phyloP scores from a whole-genome alignment of 2,329 filamentous ascomycete genomes.

The Corynespora cassiicola region DNA sequence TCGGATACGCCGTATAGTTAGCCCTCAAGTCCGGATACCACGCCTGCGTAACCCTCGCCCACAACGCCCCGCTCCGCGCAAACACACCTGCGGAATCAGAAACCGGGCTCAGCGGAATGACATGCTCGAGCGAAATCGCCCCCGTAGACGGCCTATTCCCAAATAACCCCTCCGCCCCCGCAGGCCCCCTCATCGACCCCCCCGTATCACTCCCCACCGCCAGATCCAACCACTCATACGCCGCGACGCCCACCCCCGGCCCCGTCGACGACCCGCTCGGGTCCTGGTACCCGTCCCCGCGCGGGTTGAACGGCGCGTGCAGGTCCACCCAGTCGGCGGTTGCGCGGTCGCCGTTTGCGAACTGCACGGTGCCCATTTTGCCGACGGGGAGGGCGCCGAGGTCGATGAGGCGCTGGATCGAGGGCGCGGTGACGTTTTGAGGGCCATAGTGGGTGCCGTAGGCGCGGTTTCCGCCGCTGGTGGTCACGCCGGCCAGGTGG shows the following conservation, averaged over 20 bases:
- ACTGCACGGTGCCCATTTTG: slow-evolving; percentile 58
- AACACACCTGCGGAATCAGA: slow-evolving; percentile 20
- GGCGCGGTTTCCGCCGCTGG: slow-evolving; percentile 19
- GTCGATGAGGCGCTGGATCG: slow-evolving; percentile 20
- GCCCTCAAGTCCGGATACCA: slow-evolving; percentile 9
- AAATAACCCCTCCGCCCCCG: slow-evolving; percentile 14
- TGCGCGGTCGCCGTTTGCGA: slow-evolving; percentile 44
- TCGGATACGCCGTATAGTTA: slow-evolving; percentile 13
- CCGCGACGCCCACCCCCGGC: slow-evolving; percentile 12
- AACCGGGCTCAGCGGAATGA: slow-evolving; percentile 16
- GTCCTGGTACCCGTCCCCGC: slow-evolving; percentile 32
- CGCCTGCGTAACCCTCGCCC: slow-evolving; percentile 14
- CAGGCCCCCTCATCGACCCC: slow-evolving; percentile 12
- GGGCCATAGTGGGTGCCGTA: slow-evolving; percentile 12
- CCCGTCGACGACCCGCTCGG: slow-evolving; percentile 15
- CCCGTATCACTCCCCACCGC: slow-evolving; percentile 19
- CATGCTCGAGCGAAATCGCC: slow-evolving; percentile 14
- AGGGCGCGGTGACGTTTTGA: slow-evolving; percentile 7
- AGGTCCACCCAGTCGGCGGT: slow-evolving; percentile 34
- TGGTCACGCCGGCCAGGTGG: slow-evolving; percentile 18
- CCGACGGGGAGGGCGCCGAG: slow-evolving; percentile 52
- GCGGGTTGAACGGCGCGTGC: slow-evolving; percentile 36
- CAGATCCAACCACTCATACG: slow-evolving; percentile 25
- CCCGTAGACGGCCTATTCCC: slow-evolving; percentile 18
- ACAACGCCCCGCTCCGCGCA: slow-evolving; percentile 15